Base-by-base conservation (phyloP, 495 filamentous ascomycete genomes). In the Echria macrotheca region DNA sequence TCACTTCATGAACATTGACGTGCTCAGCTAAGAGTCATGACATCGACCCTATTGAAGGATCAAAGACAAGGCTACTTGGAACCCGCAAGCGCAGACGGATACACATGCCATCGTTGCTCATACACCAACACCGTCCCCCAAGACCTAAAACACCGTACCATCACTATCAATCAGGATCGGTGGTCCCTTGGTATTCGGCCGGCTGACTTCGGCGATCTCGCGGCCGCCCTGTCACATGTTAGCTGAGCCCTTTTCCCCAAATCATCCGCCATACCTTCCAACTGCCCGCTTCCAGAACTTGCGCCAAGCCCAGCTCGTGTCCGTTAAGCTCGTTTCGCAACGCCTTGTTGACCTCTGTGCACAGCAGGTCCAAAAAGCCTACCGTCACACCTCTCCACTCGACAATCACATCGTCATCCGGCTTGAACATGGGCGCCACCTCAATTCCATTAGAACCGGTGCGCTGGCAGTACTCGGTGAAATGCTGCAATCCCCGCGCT, bases 121-220 rank as follows among this genome's bases (percentile, higher is more conserved):
- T n/a, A n/a, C n/a, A n/a, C n/a, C n/a, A n/a, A n/a, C 4, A 29
- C 14, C 14, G n/a, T 11, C 12, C 21, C 22, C 1, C 33, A 10
- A 14, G 33, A 7, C 21, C 29, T 82, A 96, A 63, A 98, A 96
- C 44, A 98, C 89, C 6, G 93, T 97, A 37, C 93, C 93, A 64
- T 98, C 93, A 51, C 87, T 94, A 46, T 95, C 77, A 55, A 97
- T 96, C 72, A 96, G 84, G 58, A 98, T 97, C 3, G 93, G 93
- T 15, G 94, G 89, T 60, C 91, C 89, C 70, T 94, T 96, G 33
- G 94, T 97, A 60, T 96, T 96, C 5, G 93, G 93, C 52, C 93
- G 76, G 47, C 87, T 94, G 44, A 96, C 87, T 68, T 96, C 94
- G 33, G 93, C 93, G 52, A 97, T 84, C 71, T 97, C 93, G 61